Percentiles rank a stretch among this genome's conserved stretches.
phyloP scores from a whole-genome alignment of 257 asterid species.

The Knoxia roxburghii region DNA sequence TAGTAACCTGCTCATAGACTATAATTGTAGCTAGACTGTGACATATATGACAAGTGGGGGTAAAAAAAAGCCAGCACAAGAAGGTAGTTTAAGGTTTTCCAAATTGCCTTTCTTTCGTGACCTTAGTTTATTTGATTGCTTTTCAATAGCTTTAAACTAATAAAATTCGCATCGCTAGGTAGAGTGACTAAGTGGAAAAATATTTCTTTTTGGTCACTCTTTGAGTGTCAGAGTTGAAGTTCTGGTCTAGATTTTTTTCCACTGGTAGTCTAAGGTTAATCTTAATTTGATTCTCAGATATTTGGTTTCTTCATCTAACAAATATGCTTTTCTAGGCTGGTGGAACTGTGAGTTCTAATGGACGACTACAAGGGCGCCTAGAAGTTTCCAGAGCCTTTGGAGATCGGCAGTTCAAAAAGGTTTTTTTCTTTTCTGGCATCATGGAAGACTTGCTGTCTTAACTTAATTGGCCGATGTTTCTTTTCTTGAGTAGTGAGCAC shows the following conservation, averaged over 20 bases:
- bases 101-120: neutral
- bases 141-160: neutral
- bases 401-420: slow-evolving; percentile 93
- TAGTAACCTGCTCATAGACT: neutral
- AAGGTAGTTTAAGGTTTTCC: neutral
- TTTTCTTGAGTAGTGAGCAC: neutral
- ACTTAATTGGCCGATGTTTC: neutral
- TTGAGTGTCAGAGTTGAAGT: neutral
- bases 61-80: neutral
- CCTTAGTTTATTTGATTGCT: no score
- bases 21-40: neutral
- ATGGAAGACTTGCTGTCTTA: neutral
- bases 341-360: slow-evolving; percentile 80
- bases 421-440: slow-evolving; percentile 16
- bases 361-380: slow-evolving; percentile 87
- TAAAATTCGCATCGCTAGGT: neutral
- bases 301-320: slow-evolving; percentile 10
- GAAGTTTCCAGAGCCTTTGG: slow-evolving; percentile 97
- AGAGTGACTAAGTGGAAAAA: neutral
- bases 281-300: neutral
- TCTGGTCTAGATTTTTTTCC: neutral
- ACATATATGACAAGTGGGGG: neutral
- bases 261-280: neutral
- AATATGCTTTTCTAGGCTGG: slow-evolving; percentile 57
- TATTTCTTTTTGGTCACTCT: neutral